phyloP scores from a whole-genome alignment of 345 rosid species.

The Pugionium cornutum region DNA sequence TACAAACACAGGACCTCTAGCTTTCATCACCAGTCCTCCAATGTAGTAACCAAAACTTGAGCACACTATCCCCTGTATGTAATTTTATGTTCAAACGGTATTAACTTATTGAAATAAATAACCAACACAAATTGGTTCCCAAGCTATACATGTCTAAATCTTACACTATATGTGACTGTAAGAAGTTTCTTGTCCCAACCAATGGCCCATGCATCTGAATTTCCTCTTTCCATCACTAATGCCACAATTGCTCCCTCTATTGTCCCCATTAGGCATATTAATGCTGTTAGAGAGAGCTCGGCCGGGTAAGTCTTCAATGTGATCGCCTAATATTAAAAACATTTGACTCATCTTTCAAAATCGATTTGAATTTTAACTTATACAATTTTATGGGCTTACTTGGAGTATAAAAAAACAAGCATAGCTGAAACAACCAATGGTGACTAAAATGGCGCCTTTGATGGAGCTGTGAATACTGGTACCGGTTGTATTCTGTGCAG shows the following conservation, averaged over 20 bases:
- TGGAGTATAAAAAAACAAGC: slow-evolving; percentile 69
- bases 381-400: slow-evolving; percentile 32
- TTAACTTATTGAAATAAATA: not conserved
- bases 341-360: not conserved
- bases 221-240: slow-evolving; percentile 60
- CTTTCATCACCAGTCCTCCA: slow-evolving; percentile 66
- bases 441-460: slow-evolving; percentile 60
- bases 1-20: slow-evolving; percentile 77
- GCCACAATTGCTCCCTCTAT: slow-evolving; percentile 51
- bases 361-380: too few relatives aligned
- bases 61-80: slow-evolving; percentile 67
- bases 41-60: slow-evolving; percentile 69
- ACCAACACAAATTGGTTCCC: not conserved
- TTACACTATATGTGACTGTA: slow-evolving; percentile 67
- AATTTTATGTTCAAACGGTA: not conserved
- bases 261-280: slow-evolving; percentile 72
- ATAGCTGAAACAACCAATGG: slow-evolving; percentile 59
- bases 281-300: slow-evolving; percentile 64
- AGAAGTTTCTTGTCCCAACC: slow-evolving; percentile 64
- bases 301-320: slow-evolving; percentile 63
- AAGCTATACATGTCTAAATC: not conserved
- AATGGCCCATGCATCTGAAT: slow-evolving; percentile 51
- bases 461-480: slow-evolving; percentile 46
- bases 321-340: slow-evolving; percentile 43
- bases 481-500: slow-evolving; percentile 40